Percentiles rank a stretch among this genome's conserved stretches.
Conservation (phyloP, 495 filamentous ascomycete species). For the Penicillium steckii region DNA sequence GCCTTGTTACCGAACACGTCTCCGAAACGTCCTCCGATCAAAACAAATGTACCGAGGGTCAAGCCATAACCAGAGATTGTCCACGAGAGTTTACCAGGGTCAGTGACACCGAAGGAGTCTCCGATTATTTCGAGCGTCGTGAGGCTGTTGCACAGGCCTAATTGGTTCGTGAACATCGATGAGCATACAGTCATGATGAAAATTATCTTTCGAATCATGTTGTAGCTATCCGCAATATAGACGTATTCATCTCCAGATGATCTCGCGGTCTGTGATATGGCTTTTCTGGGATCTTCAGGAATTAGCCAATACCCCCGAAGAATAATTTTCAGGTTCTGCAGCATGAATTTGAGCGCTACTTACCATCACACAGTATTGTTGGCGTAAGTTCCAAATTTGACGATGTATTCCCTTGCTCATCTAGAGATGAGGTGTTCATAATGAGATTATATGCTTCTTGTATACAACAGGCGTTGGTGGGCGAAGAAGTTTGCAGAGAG, state of each 20-base stretch:
- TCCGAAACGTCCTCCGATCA: slow-evolving; percentile 53
- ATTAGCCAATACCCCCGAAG: background rate
- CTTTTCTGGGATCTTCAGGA: slow-evolving; percentile 2
- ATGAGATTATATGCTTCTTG: background rate
- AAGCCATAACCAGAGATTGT: slow-evolving; percentile 43
- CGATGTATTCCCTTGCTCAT: background rate
- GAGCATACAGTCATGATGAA: slow-evolving; percentile 8
- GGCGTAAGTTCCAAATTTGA: background rate
- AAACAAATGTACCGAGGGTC: slow-evolving; percentile 59
- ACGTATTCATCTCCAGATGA: slow-evolving; percentile 9
- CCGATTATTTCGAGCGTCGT: slow-evolving; percentile 10
- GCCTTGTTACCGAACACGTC: slow-evolving; percentile 53
- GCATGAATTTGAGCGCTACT: background rate
- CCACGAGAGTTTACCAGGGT: slow-evolving; percentile 8
- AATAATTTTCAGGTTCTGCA: background rate
- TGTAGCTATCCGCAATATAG: slow-evolving; percentile 3
- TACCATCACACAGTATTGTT: background rate
- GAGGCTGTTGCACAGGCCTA: slow-evolving; percentile 8
- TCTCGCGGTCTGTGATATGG: background rate
- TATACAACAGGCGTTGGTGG: no score
- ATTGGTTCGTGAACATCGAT: slow-evolving; percentile 8
- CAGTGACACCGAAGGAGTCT: slow-evolving; percentile 6
- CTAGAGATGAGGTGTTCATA: background rate
- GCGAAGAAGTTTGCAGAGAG: background rate
- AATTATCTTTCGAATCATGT: slow-evolving; percentile 4